Evolutionary conservation across 2,329 filamentous ascomycete genomes (phyloP).

Genomic region (Fusarium mexicanum): DNA sequence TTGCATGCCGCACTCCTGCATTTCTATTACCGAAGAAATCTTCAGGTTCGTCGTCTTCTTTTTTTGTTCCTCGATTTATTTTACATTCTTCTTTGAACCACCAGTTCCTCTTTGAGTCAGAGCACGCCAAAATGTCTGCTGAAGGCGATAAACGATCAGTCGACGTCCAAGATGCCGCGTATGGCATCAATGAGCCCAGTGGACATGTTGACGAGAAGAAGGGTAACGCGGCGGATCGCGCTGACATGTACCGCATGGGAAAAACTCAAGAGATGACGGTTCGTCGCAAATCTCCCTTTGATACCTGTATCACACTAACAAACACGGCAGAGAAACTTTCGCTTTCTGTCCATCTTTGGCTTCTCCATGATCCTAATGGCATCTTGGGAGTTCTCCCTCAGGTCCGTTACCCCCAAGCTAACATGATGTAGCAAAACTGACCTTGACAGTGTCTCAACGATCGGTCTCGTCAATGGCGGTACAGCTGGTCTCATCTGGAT

Average conservation of each 20-base stretch:
- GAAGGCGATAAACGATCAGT: conserved; percentile 18
- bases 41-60: not conserved
- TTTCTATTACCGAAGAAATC: conserved; percentile 11
- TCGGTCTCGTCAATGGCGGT: conserved; percentile 53
- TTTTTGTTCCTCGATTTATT: not conserved
- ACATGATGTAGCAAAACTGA: not conserved
- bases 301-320: not conserved
- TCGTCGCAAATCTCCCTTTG: not conserved
- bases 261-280: conserved; percentile 39
- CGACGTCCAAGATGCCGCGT: not conserved
- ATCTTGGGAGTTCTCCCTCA: conserved; percentile 55
- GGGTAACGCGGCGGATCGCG: conserved; percentile 35
- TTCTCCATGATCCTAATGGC: conserved; percentile 59
- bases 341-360: conserved; percentile 57
- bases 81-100: not conserved
- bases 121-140: conserved; percentile 13
- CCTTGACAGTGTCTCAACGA: conserved; percentile 20
- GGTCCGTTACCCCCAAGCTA: conserved; percentile 28
- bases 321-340: conserved; percentile 52
- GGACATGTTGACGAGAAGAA: conserved; percentile 32
- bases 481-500: conserved; percentile 58
- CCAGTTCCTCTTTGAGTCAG: no score
- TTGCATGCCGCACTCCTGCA: conserved; percentile 17
- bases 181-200: not conserved
- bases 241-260: conserved; percentile 39